Conservation (phyloP, 495 filamentous ascomycete species). For the Pyronema domesticum region DNA sequence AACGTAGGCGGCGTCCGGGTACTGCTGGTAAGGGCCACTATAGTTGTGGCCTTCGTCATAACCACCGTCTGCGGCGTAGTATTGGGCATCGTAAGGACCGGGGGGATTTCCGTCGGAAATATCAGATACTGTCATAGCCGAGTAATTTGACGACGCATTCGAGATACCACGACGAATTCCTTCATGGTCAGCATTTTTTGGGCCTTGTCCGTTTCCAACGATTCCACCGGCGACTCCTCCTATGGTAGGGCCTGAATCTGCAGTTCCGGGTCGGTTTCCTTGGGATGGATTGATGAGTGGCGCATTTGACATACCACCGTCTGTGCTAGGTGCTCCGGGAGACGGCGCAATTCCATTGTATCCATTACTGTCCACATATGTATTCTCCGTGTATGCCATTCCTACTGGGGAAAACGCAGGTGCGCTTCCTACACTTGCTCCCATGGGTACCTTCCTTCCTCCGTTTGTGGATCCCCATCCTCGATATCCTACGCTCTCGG, state of each 20-base stretch:
- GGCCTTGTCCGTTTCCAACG: slow-evolving; percentile 53
- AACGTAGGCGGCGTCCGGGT: slow-evolving; percentile 16
- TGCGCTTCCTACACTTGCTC: slow-evolving; percentile 54
- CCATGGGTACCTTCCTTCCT: slow-evolving; percentile 63
- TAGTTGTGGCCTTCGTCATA: slow-evolving; percentile 33
- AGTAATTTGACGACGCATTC: slow-evolving; percentile 94
- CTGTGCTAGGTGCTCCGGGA: slow-evolving; percentile 33
- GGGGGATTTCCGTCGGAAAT: slow-evolving; percentile 45
- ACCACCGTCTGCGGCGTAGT: slow-evolving; percentile 27
- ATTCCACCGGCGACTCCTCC: slow-evolving; percentile 22
- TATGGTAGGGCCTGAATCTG: slow-evolving; percentile 39
- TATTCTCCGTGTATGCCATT: slow-evolving; percentile 52
- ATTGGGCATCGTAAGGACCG: slow-evolving; percentile 20
- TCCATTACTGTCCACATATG: slow-evolving; percentile 22
- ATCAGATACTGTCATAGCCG: slow-evolving; percentile 63
- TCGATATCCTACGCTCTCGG: slow-evolving; percentile 58
- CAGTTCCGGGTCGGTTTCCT: slow-evolving; percentile 37
- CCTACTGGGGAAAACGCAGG: slow-evolving; percentile 33
- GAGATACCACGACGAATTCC: slow-evolving; percentile 79
- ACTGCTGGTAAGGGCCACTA: slow-evolving; percentile 31
- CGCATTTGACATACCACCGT: slow-evolving; percentile 49
- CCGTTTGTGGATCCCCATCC: slow-evolving; percentile 80
- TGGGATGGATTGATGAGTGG: slow-evolving; percentile 34
- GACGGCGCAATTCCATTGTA: slow-evolving; percentile 40
- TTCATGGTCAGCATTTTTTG: slow-evolving; percentile 36